These are phyloP conservation scores for Chalciporus chontae DNA, from an alignment of 768 basidiomycete species.

Conservation along the genomic window DNA sequence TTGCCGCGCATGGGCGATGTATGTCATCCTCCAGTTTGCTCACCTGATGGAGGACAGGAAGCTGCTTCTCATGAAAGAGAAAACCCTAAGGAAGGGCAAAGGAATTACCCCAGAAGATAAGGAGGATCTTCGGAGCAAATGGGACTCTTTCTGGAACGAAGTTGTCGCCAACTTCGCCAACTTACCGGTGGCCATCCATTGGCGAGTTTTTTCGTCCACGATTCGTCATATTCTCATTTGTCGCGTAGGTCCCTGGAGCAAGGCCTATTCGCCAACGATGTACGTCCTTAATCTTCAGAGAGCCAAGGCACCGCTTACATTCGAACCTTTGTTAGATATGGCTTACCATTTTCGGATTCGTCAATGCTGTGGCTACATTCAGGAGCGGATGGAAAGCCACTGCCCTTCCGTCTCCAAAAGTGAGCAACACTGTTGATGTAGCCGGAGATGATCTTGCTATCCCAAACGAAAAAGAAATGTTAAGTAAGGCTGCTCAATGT, in stretches of 20 bases:
- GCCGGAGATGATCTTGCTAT: constrained; percentile 2
- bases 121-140: constrained; percentile 52
- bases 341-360: constrained; percentile 39
- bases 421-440: neutral
- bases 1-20: constrained; percentile 76
- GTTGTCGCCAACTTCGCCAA: constrained; percentile 69
- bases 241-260: constrained; percentile 58
- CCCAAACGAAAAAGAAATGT: constrained; percentile 12
- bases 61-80: constrained; percentile 52
- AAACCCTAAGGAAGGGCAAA: constrained; percentile 54
- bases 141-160: constrained; percentile 71
- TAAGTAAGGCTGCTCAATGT: constrained; percentile 2
- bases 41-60: constrained; percentile 68
- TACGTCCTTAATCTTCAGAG: constrained; percentile 28
- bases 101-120: constrained; percentile 51
- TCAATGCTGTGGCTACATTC: constrained; percentile 59
- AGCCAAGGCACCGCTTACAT: constrained; percentile 3
- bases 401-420: constrained; percentile 27
- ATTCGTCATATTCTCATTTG: neutral
- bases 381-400: constrained; percentile 72
- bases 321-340: constrained; percentile 29
- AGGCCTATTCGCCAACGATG: constrained; percentile 66
- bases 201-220: constrained; percentile 42
- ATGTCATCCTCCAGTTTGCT: constrained; percentile 71
- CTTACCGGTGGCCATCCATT: constrained; percentile 82